Evolutionary conservation across 176 grass and related monocot genomes (phyloP), one percentile per base, ranked within the genome.

Genomic region (Rhipidocladum racemiflorum): DNA sequence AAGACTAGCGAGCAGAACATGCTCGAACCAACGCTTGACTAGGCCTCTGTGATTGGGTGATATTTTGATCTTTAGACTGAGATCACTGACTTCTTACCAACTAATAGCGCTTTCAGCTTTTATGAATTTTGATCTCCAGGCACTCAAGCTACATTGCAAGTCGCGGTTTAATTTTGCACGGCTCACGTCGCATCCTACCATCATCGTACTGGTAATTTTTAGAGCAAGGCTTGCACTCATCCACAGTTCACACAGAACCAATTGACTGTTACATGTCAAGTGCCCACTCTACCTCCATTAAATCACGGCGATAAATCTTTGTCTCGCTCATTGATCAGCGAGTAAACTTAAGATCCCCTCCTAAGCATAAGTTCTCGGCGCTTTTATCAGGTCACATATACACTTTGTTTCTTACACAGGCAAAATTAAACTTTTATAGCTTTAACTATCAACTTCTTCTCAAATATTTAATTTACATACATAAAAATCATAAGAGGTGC

Each of bases 211-310:
- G 8, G 75, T 79, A 54, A 68, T 85, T 78, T 77, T 55, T 35
- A 74, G 68, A 30, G 57, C 56, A 21, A 77, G 3, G 18, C 80
- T 83, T 82, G 80, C 74, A 59, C 86, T 72, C 57, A 40, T 73
- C 57, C 57, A 7, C 46, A 11, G 80, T 78, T 78, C 84, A 65
- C 85, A 83, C 74, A 27, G 7, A 12, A 25, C 2, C 12, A 32
- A 9, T 2, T 12, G 61, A 45, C 56, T 24, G 56, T 28, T 30
- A 25, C 7, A 4, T 21, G 65, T 25, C 61, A 48, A 49, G 21
- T 45, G 14, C 61, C 39, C 15, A 11, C 17, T 36, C 1, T 51
- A 20, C 9, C 34, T 5, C 39, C 35, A 68, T 6, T 56, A 32
- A 13, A 60, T 44, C 50, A 20, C 35, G 78, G 78, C 48, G 16